Evolutionary conservation across 169 alveolate genomes (phyloP).

Genomic region (Toxoplasma gondii): DNA sequence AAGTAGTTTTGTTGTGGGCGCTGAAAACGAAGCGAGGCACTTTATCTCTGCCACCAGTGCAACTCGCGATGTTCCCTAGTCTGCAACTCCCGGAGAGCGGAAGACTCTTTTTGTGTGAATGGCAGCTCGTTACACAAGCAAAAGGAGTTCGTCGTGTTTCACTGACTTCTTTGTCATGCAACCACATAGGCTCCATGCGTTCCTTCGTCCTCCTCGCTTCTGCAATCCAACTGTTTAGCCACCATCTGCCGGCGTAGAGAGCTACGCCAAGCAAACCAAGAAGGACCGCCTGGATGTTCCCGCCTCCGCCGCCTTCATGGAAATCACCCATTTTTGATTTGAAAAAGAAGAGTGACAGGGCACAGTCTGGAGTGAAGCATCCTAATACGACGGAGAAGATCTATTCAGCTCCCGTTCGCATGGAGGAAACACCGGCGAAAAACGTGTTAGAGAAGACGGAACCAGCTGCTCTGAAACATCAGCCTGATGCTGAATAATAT

Average conservation of each 20-base stretch:
- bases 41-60: no score
- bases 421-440: neutral
- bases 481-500: no score
- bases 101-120: no score
- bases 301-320: neutral
- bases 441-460: no score
- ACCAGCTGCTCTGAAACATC: no score
- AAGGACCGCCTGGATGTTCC: neutral
- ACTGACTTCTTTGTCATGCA: conserved; percentile 20
- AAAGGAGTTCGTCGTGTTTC: neutral
- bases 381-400: neutral
- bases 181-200: conserved; percentile 32
- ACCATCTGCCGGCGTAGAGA: conserved; percentile 22
- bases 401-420: neutral
- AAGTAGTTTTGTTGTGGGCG: no score
- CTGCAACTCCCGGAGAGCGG: no score
- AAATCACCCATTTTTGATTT: neutral
- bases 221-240: conserved; percentile 26
- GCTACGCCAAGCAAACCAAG: neutral
- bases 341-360: neutral
- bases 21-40: no score
- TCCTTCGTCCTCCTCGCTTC: neutral
- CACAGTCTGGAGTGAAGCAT: neutral
- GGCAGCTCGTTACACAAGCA: no score
- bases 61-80: no score